Conservation (phyloP, 179 eudicot genomes). For the Kewa caespitosa region DNA sequence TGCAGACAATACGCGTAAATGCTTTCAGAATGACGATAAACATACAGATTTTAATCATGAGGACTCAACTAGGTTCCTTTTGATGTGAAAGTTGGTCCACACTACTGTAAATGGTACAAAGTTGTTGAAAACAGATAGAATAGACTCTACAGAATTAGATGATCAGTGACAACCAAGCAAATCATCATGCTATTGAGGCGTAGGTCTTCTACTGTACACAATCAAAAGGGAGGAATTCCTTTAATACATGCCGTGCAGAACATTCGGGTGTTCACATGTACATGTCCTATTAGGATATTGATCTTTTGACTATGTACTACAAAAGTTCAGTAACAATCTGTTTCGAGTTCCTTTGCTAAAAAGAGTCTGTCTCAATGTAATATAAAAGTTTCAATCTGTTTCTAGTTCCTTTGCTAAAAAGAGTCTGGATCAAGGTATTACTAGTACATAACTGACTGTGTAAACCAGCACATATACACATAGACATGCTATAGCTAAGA, state of each 20-base stretch:
- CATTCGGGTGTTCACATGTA: not conserved
- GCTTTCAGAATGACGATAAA: not conserved
- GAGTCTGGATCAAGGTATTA: not conserved
- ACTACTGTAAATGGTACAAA: not conserved
- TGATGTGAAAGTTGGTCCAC: too few relatives aligned
- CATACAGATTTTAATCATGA: not conserved
- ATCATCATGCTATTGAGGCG: not conserved
- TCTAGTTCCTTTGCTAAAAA: not conserved
- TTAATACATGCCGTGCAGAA: not conserved
- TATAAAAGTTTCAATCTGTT: too few relatives aligned
- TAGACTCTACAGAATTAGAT: not conserved
- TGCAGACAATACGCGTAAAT: conserved; percentile 23
- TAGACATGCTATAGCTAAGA: not conserved
- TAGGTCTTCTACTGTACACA: not conserved
- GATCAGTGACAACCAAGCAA: not conserved
- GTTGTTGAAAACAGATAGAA: not conserved
- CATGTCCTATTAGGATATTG: too few relatives aligned
- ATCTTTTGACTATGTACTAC: too few relatives aligned
- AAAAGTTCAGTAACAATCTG: too few relatives aligned
- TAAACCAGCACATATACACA: conserved; percentile 1
- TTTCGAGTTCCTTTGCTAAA: too few relatives aligned
- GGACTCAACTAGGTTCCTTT: not conserved
- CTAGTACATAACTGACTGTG: not conserved
- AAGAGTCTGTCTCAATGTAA: too few relatives aligned
- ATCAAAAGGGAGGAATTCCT: not conserved